phyloP scores from a whole-genome alignment of 2,329 filamentous ascomycete genomes.

The Colletotrichum cordylinicola region DNA sequence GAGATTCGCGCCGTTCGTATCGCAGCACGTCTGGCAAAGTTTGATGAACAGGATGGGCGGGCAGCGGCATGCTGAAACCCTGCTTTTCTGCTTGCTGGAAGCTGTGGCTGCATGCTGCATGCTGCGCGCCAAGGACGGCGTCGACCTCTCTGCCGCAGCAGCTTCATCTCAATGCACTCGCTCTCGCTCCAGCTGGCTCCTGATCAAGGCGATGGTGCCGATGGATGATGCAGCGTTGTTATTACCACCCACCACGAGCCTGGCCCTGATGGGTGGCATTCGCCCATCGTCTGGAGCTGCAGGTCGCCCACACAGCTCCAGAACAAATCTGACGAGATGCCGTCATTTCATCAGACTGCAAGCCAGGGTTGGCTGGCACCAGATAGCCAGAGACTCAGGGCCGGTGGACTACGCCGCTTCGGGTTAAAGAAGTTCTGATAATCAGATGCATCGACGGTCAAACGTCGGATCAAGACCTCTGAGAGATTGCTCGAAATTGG shows the following conservation, averaged over 20 bases:
- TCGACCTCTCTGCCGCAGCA: not conserved
- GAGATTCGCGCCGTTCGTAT: constrained; percentile 11
- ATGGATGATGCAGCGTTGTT: not conserved
- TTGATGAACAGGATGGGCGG: constrained; percentile 16
- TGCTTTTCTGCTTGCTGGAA: constrained; percentile 4
- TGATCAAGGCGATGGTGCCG: not conserved
- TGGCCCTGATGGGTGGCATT: not conserved
- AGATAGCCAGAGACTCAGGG: not conserved
- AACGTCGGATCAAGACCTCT: not conserved
- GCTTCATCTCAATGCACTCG: not conserved
- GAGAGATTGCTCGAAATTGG: constrained; percentile 20
- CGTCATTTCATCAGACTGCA: constrained; percentile 9
- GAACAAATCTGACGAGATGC: constrained; percentile 4
- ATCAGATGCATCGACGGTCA: not conserved
- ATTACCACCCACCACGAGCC: not conserved
- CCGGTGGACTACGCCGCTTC: not conserved
- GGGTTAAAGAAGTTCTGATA: not conserved
- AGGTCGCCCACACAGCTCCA: not conserved
- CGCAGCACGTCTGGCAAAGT: not conserved
- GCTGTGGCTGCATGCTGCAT: not conserved
- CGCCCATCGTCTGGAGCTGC: not conserved
- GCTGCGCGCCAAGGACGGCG: not conserved
- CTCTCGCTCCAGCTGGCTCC: not conserved
- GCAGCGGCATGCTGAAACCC: constrained; percentile 18
- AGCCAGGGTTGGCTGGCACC: not conserved